Evolutionary conservation across 2,329 filamentous ascomycete genomes (phyloP).

Genomic region (Fusarium veterinarium): DNA sequence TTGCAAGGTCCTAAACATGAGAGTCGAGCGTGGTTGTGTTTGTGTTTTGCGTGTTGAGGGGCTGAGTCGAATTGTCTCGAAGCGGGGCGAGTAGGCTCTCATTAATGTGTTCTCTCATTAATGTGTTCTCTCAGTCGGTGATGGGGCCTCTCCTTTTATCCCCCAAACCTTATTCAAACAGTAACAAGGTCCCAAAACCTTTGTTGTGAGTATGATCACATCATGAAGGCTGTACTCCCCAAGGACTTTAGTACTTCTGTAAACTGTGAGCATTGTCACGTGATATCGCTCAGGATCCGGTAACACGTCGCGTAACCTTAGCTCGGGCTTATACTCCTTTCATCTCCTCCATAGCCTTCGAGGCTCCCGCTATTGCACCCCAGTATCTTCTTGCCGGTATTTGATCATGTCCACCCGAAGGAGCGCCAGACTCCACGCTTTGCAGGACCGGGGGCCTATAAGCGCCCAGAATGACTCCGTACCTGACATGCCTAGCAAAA

Average conservation of each 20-base stretch:
- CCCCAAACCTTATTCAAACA: not conserved
- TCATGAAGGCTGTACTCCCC: not conserved
- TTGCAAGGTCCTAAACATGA: not conserved
- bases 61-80: not conserved
- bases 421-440: constrained; percentile 22
- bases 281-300: not conserved
- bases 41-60: not conserved
- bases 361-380: not conserved
- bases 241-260: not conserved
- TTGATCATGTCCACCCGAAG: constrained; percentile 15
- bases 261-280: not conserved
- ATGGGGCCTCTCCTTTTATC: not conserved
- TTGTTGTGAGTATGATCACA: not conserved
- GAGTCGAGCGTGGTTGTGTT: not conserved
- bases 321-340: not conserved
- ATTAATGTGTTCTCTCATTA: not conserved
- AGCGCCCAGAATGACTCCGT: not conserved
- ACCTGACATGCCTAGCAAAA: not conserved
- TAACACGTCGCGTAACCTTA: not conserved
- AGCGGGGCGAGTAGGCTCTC: not conserved
- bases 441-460: not conserved
- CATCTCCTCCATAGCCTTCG: no score
- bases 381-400: not conserved
- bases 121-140: not conserved
- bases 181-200: not conserved